Conservation (phyloP, 495 filamentous ascomycete genomes). For the Xylaria flabelliformis region DNA sequence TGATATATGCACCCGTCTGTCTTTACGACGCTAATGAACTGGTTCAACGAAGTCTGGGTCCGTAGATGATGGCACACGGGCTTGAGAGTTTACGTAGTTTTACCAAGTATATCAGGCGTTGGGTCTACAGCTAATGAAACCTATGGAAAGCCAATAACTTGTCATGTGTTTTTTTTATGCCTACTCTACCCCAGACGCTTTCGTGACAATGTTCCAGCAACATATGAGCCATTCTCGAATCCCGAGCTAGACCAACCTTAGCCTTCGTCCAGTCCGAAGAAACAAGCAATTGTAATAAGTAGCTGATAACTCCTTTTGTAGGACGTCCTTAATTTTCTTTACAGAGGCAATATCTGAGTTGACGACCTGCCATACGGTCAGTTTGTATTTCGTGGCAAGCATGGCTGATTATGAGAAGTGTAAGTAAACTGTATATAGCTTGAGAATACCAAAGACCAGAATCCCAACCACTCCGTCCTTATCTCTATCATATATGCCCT, state of each 20-base stretch:
- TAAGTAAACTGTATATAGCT: not conserved
- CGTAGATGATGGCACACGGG: not conserved
- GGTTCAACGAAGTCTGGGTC: slow-evolving; percentile 15
- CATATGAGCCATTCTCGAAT: not conserved
- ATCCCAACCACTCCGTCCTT: too few relatives aligned
- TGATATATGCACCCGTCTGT: slow-evolving; percentile 21
- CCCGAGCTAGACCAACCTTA: not conserved
- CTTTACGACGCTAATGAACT: slow-evolving; percentile 16
- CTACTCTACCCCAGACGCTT: not conserved
- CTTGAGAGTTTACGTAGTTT: slow-evolving; percentile 4
- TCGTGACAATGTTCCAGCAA: not conserved
- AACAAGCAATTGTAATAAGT: not conserved
- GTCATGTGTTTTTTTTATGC: not conserved
- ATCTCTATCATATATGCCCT: too few relatives aligned
- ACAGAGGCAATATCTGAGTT: not conserved
- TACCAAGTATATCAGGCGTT: slow-evolving; percentile 8
- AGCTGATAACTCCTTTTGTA: not conserved
- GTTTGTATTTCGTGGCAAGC: not conserved
- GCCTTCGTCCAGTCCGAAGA: not conserved
- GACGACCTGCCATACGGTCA: not conserved
- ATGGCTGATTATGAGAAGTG: not conserved
- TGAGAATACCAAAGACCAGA: not conserved
- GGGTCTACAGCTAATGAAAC: slow-evolving; percentile 20
- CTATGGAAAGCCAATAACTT: slow-evolving; percentile 14
- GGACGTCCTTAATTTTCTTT: not conserved